Evolutionary conservation across 148 eudicot genomes (phyloP), one percentile per base, ranked within the genome.

Genomic region (Camellia lanceoleosa): DNA sequence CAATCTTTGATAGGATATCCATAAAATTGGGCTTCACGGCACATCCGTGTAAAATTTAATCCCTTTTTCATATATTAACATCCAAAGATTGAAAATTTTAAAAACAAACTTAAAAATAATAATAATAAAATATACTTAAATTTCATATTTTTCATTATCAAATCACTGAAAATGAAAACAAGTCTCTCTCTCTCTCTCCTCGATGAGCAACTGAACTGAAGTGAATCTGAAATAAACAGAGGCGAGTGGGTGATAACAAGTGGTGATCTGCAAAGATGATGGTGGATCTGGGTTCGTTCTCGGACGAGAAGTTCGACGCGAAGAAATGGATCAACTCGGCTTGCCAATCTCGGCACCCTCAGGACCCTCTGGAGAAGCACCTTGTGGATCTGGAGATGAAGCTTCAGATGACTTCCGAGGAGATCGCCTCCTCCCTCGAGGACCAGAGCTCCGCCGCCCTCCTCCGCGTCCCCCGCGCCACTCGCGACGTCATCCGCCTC

Each of bases 381-480:
- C 82, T 95, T 16, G 90, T 92, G 54, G 99, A 95, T 89, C 88
- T 91, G 65, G 97, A 95, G 67, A 93, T 92, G 97, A 95, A 90
- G 93, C 92, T 95, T 2, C 98, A 95, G 82, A 86, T 93, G 91
- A 84, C 85, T 81, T 89, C 97, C 0, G 99, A 95, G 83, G 97
- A 95, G 97, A 93, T 95, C 91, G 90, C 93, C 38, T 81, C 92
- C 54, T 89, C 94, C 52, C 89, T 95, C 46, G 97, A 95, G 79
- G 97, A 95, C 79, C 99, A 95, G 79, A 92, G 97, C 82, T 84
- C 97, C 68, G 91, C 93, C 47, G 92, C 99, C 5, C 84, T 95
- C 77, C 91, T 93, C 77, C 99, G 99, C 6, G 95, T 95, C 14
- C 99, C 99, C 60, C 93, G 97, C n/a, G 97, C 99, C 82, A 86